Conservation (phyloP, 768 basidiomycete species). For the Macrolepiota albuminosa region DNA sequence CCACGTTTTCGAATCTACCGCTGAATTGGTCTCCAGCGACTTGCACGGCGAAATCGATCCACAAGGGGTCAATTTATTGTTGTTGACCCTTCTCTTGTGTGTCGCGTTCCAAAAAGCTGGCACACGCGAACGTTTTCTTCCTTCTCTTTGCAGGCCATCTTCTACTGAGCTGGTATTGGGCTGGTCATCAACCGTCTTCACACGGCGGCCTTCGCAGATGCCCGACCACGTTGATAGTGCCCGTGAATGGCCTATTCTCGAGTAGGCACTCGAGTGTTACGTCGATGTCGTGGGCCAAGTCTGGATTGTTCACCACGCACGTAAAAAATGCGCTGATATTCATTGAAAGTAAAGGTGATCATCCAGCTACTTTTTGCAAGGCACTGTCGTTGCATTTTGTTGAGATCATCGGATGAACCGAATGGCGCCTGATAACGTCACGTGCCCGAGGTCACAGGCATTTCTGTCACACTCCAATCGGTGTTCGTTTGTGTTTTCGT, state of each 20-base stretch:
- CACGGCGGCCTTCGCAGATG: slow-evolving; percentile 49
- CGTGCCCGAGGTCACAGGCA: too few species aligned
- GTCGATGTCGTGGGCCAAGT: slow-evolving; percentile 45
- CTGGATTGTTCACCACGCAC: slow-evolving; percentile 50
- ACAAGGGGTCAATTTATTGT: too few species aligned
- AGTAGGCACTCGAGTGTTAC: slow-evolving; percentile 63
- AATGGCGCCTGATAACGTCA: too few species aligned
- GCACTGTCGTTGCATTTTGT: slow-evolving; percentile 34
- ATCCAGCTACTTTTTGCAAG: slow-evolving; percentile 33
- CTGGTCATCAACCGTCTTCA: slow-evolving; percentile 58
- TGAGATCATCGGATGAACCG: not conserved
- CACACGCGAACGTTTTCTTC: too few species aligned
- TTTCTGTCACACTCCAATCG: too few species aligned
- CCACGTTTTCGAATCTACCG: too few species aligned
- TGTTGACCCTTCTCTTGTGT: too few species aligned
- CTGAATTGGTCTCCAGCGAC: too few species aligned
- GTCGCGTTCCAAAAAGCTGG: not conserved
- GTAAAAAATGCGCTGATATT: slow-evolving; percentile 48
- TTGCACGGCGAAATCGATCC: not conserved
- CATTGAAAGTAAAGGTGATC: slow-evolving; percentile 35
- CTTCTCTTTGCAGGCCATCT: slow-evolving; percentile 36
- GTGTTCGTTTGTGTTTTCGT: too few species aligned
- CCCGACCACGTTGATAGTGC: slow-evolving; percentile 48
- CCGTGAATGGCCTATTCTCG: slow-evolving; percentile 50
- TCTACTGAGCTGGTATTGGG: slow-evolving; percentile 25